Evolutionary conservation across 2,329 filamentous ascomycete genomes (phyloP).

Genomic region (Curvularia eragrostidis): DNA sequence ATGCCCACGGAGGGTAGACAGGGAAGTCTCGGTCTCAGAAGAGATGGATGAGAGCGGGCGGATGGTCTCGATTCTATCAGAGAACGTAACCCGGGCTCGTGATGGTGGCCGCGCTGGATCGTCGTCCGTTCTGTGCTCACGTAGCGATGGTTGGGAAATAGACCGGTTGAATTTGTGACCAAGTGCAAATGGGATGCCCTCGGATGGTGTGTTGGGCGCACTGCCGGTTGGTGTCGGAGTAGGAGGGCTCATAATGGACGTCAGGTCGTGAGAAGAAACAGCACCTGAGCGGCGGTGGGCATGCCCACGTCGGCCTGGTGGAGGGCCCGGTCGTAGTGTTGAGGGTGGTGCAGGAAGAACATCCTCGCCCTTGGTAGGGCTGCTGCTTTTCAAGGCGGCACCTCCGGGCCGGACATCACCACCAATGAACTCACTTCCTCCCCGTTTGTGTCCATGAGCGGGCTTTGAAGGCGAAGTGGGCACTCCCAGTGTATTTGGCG

Average conservation of each 20-base stretch:
- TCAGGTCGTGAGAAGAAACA: slow-evolving; percentile 83
- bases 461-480: slow-evolving; percentile 60
- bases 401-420: slow-evolving; percentile 64
- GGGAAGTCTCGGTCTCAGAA: slow-evolving; percentile 80
- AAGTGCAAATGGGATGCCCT: slow-evolving; percentile 51
- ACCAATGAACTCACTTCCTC: slow-evolving; percentile 86
- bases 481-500: slow-evolving; percentile 46
- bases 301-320: slow-evolving; percentile 70
- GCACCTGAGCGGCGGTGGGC: slow-evolving; percentile 80
- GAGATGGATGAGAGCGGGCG: slow-evolving; percentile 84
- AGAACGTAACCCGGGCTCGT: slow-evolving; percentile 78
- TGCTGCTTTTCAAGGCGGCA: slow-evolving; percentile 69
- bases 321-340: slow-evolving; percentile 56
- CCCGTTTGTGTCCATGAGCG: slow-evolving; percentile 70
- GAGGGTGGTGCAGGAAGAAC: slow-evolving; percentile 63
- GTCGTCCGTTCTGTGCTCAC: slow-evolving; percentile 32
- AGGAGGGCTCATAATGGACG: slow-evolving; percentile 69
- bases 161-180: slow-evolving; percentile 47
- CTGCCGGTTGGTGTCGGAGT: slow-evolving; percentile 62
- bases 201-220: slow-evolving; percentile 67
- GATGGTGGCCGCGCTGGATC: slow-evolving; percentile 50
- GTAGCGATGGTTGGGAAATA: slow-evolving; percentile 50
- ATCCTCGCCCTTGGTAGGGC: slow-evolving; percentile 70
- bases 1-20: slow-evolving; percentile 72
- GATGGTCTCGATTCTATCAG: slow-evolving; percentile 83